These are phyloP conservation scores for Malassezia sympodialis DNA, from an alignment of 1,284 basidiomycete genomes.

Conservation along the genomic window DNA sequence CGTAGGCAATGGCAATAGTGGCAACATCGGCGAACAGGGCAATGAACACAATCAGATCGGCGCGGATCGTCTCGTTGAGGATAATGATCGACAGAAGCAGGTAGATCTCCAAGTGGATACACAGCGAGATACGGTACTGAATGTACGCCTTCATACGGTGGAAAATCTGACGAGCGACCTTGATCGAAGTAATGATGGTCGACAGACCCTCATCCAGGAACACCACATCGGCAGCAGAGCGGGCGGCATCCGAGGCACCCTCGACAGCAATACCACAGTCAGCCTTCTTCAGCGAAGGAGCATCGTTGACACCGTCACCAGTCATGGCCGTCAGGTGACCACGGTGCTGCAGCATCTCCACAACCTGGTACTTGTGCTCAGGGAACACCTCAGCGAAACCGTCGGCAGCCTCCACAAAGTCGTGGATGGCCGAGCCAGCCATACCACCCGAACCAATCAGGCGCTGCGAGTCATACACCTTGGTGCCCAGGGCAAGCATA, in stretches of 20 bases:
- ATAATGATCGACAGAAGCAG: constrained; percentile 53
- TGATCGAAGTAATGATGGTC: constrained; percentile 55
- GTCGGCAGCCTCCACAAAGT: constrained; percentile 55
- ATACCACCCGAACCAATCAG: constrained; percentile 54
- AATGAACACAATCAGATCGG: constrained; percentile 56
- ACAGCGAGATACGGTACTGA: constrained; percentile 50
- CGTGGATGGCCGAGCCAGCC: constrained; percentile 54
- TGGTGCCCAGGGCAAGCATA: constrained; percentile 52
- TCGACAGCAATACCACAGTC: constrained; percentile 54
- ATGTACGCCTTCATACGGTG: constrained; percentile 56
- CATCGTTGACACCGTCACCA: constrained; percentile 51
- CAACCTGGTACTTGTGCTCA: constrained; percentile 55
- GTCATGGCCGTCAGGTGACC: constrained; percentile 56
- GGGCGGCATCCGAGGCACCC: constrained; percentile 53
- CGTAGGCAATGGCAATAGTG: constrained; percentile 55
- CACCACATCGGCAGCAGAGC: constrained; percentile 53
- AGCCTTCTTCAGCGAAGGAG: constrained; percentile 53
- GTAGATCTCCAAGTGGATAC: constrained; percentile 56
- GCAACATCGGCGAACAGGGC: constrained; percentile 55
- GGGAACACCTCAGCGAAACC: constrained; percentile 57
- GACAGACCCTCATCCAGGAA: constrained; percentile 53
- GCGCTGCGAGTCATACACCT: constrained; percentile 56
- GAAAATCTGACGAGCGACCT: constrained; percentile 57
- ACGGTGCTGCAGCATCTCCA: constrained; percentile 54
- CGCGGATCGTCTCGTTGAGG: constrained; percentile 55